These are phyloP conservation scores for Chaetomium globosum DNA, from an alignment of 2,329 filamentous ascomycete genomes.

Conservation along the genomic window DNA sequence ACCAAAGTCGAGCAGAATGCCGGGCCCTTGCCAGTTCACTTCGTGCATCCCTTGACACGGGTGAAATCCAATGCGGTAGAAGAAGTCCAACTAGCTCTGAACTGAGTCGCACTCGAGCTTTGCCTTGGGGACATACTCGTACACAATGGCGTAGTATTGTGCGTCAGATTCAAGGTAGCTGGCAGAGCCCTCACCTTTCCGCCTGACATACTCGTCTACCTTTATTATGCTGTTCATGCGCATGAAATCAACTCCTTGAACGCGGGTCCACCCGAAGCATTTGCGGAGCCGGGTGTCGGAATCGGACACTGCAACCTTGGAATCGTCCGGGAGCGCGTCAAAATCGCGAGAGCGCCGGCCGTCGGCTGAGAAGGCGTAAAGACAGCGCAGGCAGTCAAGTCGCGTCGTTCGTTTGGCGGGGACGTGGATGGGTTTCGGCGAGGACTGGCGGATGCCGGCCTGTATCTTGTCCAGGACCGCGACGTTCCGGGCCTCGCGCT, in stretches of 20 bases:
- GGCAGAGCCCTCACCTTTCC: conserved; percentile 4
- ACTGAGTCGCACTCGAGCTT: background rate
- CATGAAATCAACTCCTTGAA: conserved; percentile 7
- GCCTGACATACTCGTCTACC: background rate
- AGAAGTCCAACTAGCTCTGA: conserved; percentile 17
- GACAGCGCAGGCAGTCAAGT: conserved; percentile 10
- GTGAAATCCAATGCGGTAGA: conserved; percentile 5
- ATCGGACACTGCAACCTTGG: background rate
- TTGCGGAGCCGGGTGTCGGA: conserved; percentile 7
- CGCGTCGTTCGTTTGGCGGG: background rate
- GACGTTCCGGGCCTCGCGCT: conserved; percentile 18
- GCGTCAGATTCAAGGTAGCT: background rate
- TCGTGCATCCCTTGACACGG: background rate
- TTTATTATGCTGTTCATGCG: conserved; percentile 1
- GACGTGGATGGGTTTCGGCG: conserved; percentile 3
- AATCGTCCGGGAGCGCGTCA: background rate
- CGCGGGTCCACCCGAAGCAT: conserved; percentile 18
- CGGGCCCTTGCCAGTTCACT: conserved; percentile 12
- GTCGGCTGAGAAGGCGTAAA: conserved; percentile 10
- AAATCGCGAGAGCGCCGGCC: background rate
- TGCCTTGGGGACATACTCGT: conserved; percentile 14
- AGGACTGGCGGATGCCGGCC: conserved; percentile 9
- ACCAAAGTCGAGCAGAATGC: conserved; percentile 19
- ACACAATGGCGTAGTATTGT: conserved; percentile 13
- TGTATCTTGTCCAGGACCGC: conserved; percentile 14